phyloP scores from a whole-genome alignment of 441 rosid species.

The Bocquillonia castaneifolia region DNA sequence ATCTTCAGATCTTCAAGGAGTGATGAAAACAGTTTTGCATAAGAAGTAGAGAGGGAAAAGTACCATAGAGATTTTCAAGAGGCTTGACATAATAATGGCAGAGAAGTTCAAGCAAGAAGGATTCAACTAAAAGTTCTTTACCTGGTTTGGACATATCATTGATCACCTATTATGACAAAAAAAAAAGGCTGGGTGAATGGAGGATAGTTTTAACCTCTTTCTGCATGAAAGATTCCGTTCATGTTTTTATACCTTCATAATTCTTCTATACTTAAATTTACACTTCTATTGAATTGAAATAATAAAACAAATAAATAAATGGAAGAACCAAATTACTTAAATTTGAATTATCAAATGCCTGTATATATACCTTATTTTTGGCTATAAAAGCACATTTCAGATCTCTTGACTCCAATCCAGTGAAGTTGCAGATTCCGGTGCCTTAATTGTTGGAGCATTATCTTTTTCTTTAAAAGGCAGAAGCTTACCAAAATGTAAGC shows the following conservation, averaged over 20 bases:
- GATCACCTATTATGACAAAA: too few relatives aligned
- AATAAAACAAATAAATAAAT: background rate
- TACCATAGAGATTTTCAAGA: too few relatives aligned
- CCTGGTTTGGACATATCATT: too few relatives aligned
- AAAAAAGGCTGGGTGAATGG: too few relatives aligned
- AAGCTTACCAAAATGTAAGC: constrained; percentile 46
- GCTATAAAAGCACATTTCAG: constrained; percentile 24
- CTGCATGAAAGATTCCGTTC: too few relatives aligned
- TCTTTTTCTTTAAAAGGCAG: constrained; percentile 28
- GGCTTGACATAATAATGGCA: too few relatives aligned
- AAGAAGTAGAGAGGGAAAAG: background rate
- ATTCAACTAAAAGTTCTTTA: too few relatives aligned
- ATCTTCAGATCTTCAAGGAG: background rate
- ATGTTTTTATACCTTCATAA: too few relatives aligned
- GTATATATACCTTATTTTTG: constrained; percentile 14
- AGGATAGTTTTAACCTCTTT: too few relatives aligned
- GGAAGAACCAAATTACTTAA: background rate
- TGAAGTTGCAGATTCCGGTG: constrained; percentile 16
- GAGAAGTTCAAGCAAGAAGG: background rate
- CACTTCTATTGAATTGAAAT: too few relatives aligned
- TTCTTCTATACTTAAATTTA: too few relatives aligned
- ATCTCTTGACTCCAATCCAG: constrained; percentile 46
- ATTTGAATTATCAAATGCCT: background rate
- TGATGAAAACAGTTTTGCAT: background rate
- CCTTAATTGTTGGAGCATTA: constrained; percentile 10